Evolutionary conservation across 2,329 filamentous ascomycete genomes (phyloP).

Genomic region (Ascomycota sp.): DNA sequence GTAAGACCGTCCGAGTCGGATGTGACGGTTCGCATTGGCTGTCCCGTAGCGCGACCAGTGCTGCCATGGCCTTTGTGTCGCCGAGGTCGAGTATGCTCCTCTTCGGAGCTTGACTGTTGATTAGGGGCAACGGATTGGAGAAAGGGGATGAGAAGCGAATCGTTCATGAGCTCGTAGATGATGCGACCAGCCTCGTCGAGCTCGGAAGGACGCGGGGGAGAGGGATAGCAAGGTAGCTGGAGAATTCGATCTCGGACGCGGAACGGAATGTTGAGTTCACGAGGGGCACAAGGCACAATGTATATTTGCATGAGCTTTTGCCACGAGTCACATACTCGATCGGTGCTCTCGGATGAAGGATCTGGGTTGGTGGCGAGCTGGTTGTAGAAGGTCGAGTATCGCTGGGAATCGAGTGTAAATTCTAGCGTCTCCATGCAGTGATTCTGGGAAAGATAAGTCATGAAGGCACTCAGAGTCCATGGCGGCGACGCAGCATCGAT

Average conservation of each 20-base stretch:
- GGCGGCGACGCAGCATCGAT: constrained; percentile 69
- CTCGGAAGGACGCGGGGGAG: constrained; percentile 52
- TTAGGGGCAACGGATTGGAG: constrained; percentile 41
- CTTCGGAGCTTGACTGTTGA: constrained; percentile 13
- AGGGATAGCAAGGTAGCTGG: constrained; percentile 26
- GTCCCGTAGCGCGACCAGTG: background rate
- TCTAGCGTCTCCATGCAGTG: constrained; percentile 93
- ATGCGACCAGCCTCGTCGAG: constrained; percentile 71
- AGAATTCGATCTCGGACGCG: constrained; percentile 69
- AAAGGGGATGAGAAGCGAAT: constrained; percentile 84
- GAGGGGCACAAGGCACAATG: constrained; percentile 63
- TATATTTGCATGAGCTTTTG: constrained; percentile 75
- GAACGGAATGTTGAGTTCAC: constrained; percentile 80
- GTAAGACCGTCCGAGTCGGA: constrained; percentile 31
- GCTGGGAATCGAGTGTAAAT: constrained; percentile 84
- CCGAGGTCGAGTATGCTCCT: constrained; percentile 22
- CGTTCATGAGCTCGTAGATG: constrained; percentile 92
- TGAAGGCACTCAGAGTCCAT: constrained; percentile 83
- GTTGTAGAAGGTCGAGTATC: constrained; percentile 46
- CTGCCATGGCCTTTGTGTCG: constrained; percentile 1
- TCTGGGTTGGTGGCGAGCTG: constrained; percentile 19
- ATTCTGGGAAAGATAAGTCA: constrained; percentile 90
- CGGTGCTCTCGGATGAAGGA: constrained; percentile 23
- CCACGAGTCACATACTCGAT: constrained; percentile 67
- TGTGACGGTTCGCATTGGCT: constrained; percentile 13